Conservation (phyloP, 441 rosid species). For the Gossypium lobatum region DNA sequence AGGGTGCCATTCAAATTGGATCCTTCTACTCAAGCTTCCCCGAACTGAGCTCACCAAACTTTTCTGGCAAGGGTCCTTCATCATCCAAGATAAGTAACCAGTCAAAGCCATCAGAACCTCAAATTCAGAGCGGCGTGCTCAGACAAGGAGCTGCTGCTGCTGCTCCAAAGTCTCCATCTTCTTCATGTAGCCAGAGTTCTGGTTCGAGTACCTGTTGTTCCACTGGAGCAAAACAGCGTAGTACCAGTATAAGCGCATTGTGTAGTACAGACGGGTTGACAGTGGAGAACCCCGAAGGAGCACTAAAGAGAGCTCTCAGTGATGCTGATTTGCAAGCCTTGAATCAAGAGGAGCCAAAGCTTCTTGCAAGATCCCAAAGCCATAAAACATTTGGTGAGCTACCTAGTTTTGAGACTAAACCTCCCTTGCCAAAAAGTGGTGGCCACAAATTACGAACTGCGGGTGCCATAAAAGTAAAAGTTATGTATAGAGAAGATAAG, state of each 20-base stretch:
- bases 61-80: constrained; percentile 30
- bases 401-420: constrained; percentile 31
- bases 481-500: constrained; percentile 48
- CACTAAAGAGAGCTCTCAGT: constrained; percentile 48
- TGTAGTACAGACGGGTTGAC: constrained; percentile 23
- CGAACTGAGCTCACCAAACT: constrained; percentile 50
- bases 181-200: constrained; percentile 66
- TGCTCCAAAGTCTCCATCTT: constrained; percentile 45
- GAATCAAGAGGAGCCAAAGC: constrained; percentile 42
- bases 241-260: constrained; percentile 15
- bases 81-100: constrained; percentile 24
- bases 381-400: constrained; percentile 43
- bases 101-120: constrained; percentile 27
- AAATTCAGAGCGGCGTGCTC: constrained; percentile 28
- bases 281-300: constrained; percentile 30
- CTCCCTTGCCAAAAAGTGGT: constrained; percentile 28
- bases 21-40: constrained; percentile 81
- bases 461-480: constrained; percentile 45
- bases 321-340: constrained; percentile 44
- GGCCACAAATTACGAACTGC: constrained; percentile 12
- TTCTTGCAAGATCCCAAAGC: constrained; percentile 59
- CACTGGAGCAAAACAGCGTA: constrained; percentile 39
- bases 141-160: constrained; percentile 32
- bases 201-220: constrained; percentile 59
- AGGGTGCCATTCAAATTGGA: constrained; percentile 62